These are phyloP conservation scores for Diaporthe sp. DNA, from an alignment of 2,329 filamentous ascomycete genomes.

Conservation along the genomic window DNA sequence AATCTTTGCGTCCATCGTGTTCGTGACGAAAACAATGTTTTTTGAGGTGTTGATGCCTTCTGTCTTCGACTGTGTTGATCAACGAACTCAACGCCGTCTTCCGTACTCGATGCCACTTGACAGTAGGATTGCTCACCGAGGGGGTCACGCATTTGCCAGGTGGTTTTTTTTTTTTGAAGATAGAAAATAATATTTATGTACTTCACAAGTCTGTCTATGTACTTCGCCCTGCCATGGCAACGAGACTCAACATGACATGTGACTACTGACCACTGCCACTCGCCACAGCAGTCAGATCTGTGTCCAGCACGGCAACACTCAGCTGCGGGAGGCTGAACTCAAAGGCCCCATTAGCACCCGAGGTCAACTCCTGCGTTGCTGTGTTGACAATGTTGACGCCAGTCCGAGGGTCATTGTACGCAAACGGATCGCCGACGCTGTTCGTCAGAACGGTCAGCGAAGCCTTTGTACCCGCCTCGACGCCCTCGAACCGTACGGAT, in stretches of 20 bases:
- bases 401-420: constrained; percentile 54
- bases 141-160: not conserved
- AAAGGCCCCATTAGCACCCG: constrained; percentile 58
- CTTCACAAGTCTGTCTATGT: not conserved
- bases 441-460: constrained; percentile 55
- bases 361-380: constrained; percentile 50
- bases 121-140: not conserved
- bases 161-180: not conserved
- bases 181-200: not conserved
- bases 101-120: not conserved
- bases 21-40: not conserved
- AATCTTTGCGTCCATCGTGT: not conserved
- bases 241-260: not conserved
- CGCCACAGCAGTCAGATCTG: constrained; percentile 34
- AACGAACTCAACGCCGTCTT: not conserved
- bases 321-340: constrained; percentile 63
- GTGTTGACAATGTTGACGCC: constrained; percentile 62
- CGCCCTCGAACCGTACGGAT: constrained; percentile 56
- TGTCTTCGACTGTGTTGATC: not conserved
- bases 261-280: not conserved
- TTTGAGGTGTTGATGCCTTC: not conserved
- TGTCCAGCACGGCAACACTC: constrained; percentile 66
- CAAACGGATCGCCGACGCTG: constrained; percentile 54
- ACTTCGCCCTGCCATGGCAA: not conserved
- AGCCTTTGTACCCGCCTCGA: constrained; percentile 50